These are phyloP conservation scores for Lipomyces chichibuensis DNA, from an alignment of 805 yeast species.

Conservation along the genomic window DNA sequence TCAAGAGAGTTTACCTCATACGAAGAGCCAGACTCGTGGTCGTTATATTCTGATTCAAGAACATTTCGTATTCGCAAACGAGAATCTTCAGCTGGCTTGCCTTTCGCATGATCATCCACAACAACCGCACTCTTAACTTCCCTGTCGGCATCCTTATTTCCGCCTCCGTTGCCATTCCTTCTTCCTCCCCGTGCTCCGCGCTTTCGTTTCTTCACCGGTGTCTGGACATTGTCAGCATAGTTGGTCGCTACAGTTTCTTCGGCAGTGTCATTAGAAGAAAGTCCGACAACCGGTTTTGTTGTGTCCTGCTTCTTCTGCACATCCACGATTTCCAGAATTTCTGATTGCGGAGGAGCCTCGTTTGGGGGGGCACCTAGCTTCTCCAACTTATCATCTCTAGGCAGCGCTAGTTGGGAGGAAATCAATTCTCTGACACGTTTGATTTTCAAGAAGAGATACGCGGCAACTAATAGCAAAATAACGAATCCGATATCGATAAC, in stretches of 20 bases:
- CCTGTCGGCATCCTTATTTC: constrained; percentile 5
- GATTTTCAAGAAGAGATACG: constrained; percentile 16
- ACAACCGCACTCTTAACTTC: constrained; percentile 6
- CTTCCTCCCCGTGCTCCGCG: constrained; percentile 87
- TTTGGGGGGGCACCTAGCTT: not conserved
- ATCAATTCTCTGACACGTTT: constrained; percentile 12
- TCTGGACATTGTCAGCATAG: not conserved
- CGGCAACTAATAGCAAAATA: constrained; percentile 17
- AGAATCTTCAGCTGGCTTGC: not conserved
- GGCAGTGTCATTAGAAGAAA: not conserved
- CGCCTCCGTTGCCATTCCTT: constrained; percentile 23
- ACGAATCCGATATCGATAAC: constrained; percentile 21
- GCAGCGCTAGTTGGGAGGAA: not conserved
- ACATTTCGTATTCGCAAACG: constrained; percentile 3
- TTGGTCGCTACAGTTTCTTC: not conserved
- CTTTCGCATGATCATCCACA: constrained; percentile 8
- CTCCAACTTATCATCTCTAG: not conserved
- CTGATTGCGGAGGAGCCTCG: not conserved
- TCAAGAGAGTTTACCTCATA: constrained; percentile 45
- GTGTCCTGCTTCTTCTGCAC: not conserved
- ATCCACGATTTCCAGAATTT: not conserved
- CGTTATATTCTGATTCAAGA: not conserved
- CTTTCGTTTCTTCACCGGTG: constrained; percentile 60
- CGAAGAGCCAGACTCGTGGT: not conserved
- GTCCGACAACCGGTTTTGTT: not conserved